A percentile compares a stretch with the other conserved stretches of the same genome.
phyloP scores from a whole-genome alignment of 352 stramenopile genomes.

The Globisporangium nodosum region DNA sequence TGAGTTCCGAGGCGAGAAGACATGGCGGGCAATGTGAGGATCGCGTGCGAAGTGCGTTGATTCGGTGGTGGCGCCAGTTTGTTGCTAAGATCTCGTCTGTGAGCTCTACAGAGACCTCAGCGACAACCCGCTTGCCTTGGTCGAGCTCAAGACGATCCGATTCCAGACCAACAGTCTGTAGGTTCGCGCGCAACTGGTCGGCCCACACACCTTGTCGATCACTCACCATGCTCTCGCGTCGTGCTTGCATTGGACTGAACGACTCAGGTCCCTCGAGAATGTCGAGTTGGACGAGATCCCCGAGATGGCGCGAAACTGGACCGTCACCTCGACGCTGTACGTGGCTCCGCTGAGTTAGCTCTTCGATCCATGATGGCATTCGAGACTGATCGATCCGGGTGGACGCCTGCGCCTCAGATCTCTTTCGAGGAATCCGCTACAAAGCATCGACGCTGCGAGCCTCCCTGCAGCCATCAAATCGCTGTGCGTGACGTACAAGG shows the following conservation, averaged over 20 bases:
- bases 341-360: neutral
- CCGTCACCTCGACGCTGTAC: slow-evolving; percentile 9
- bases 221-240: neutral
- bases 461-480: slow-evolving; percentile 4
- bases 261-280: slow-evolving; percentile 8
- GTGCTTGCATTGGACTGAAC: neutral
- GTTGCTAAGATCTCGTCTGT: neutral
- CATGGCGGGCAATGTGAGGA: slow-evolving; percentile 11
- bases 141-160: slow-evolving; percentile 9
- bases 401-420: slow-evolving; percentile 1
- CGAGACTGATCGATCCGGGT: neutral
- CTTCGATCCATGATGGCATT: too few relatives aligned
- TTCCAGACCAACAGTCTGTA: slow-evolving; percentile 13
- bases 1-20: slow-evolving; percentile 15
- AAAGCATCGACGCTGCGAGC: slow-evolving; percentile 1
- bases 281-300: slow-evolving; percentile 10
- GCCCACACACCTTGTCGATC: neutral
- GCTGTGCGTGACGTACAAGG: slow-evolving; percentile 6
- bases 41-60: neutral
- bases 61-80: neutral
- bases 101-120: slow-evolving; percentile 9
- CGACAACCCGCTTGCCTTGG: slow-evolving; percentile 11
- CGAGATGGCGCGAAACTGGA: slow-evolving; percentile 10
- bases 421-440: slow-evolving; percentile 6
- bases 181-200: neutral